phyloP scores from a whole-genome alignment of 768 basidiomycete genomes.

The Lactarius sanguifluus region DNA sequence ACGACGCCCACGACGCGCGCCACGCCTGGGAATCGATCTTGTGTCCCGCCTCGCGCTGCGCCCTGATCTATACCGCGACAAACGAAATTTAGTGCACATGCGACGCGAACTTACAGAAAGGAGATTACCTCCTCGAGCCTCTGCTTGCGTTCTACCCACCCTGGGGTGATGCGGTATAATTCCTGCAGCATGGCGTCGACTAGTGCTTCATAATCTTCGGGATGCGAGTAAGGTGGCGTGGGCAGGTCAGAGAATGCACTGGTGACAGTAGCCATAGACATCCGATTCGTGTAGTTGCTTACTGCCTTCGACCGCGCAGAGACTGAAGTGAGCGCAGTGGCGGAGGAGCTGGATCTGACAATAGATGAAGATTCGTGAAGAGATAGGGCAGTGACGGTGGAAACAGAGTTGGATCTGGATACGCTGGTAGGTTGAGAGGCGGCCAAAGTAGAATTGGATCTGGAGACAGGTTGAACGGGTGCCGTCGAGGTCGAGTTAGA shows the following conservation, averaged over 20 bases:
- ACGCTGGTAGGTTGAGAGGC: constrained; percentile 2
- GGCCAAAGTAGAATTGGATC: constrained; percentile 17
- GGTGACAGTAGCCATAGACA: constrained; percentile 15
- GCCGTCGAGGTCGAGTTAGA: constrained; percentile 6
- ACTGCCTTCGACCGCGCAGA: constrained; percentile 18
- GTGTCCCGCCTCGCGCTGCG: constrained; percentile 21
- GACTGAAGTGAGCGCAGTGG: constrained; percentile 11
- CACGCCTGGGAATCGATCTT: constrained; percentile 15
- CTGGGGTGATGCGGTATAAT: constrained; percentile 26
- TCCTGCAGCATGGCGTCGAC: constrained; percentile 29
- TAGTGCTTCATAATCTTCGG: constrained; percentile 25
- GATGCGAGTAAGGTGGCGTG: constrained; percentile 19
- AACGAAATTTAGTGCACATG: background rate
- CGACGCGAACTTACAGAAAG: background rate
- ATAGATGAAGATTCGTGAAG: constrained; percentile 19
- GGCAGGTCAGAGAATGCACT: constrained; percentile 21
- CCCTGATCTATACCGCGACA: constrained; percentile 18
- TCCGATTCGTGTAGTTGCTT: constrained; percentile 20
- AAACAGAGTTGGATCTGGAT: constrained; percentile 19
- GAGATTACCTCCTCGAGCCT: constrained; percentile 26
- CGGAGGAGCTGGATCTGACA: constrained; percentile 18
- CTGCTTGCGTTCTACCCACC: constrained; percentile 29
- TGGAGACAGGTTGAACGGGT: constrained; percentile 6
- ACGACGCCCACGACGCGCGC: constrained; percentile 23
- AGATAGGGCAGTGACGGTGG: constrained; percentile 22